Evolutionary conservation across 257 asterid species (phyloP), one percentile per base, ranked within the genome.

Genomic region (Solanum pimpinellifolium): DNA sequence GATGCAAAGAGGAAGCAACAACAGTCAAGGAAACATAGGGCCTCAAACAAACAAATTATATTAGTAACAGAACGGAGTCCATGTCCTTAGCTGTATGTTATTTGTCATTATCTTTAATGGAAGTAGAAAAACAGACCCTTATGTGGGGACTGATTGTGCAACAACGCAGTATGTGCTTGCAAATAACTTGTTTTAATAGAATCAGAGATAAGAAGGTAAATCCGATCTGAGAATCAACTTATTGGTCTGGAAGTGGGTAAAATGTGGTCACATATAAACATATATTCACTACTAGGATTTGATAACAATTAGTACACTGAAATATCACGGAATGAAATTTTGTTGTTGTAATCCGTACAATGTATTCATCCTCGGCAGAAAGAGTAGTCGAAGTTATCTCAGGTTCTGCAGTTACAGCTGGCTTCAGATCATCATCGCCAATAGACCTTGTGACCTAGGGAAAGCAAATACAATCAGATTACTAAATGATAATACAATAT

Each of bases 401-500:
- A 85, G 99, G 99, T 91, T 97, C 98, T 1, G 98, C 99, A 86
- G 96, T 95, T 89, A 97, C 99, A 91, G 90, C 94, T 85, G 99
- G 99, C 95, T 97, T 97, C 52, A 97, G 93, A 92, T 97, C 99
- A 89, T 93, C 99, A 89, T 97, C 99, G 6, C 99, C 99, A 52
- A 95, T 97, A 62, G 99, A 96, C 85, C 99, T 92, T 18, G 99
- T 96, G 85, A 97, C 99, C 99, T 97, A 88, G 84, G 86, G 74
- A 87, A 84, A 44, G 59, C 56, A 69, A 86, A 46, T 3, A 85
- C 41, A 60, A 80, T 47, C 69, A 80, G 69, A 80, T 80, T 47
- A 80, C 41, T 80, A 47, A 80, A 80, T 80, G 44, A 80, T 80
- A 80, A 80, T 18, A 49, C 65, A 78, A 78, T 65, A 46, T 47